Base-by-base conservation (phyloP, 2,329 filamentous ascomycete genomes). In the Aspergillus eucalypticola region DNA sequence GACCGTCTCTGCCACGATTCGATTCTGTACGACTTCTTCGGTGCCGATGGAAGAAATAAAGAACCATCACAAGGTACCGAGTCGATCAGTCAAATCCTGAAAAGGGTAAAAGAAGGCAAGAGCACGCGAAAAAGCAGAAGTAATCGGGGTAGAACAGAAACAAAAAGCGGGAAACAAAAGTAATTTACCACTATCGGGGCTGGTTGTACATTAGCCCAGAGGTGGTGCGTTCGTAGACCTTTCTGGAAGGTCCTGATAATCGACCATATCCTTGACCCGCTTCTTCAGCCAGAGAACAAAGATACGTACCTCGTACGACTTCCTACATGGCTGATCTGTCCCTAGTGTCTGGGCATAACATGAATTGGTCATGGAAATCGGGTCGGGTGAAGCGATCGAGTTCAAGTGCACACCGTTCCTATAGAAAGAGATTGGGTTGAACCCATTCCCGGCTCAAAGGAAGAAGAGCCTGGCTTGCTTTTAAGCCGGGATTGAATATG, bases 211-310 rank as follows among this genome's bases (percentile, higher is more conserved):
- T 50, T 50, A 50, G 46, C n/a, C 46, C n/a, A 32, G 10, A 29
- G 25, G 46, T 50, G 23, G 25, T 29, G 46, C 32, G 25, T 55
- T 42, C 39, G 53, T 46, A 17, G 39, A 46, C 42, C 17, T 55
- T 50, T 46, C 53, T 55, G 53, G 41, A 46, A 55, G 27, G 17
- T 21, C 53, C 23, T 46, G 51, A 53, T 25, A 23, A 44, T 53
- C 35, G 39, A 44, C 41, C 6, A 55, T 55, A 55, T 55, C 21
- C 21, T 46, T 55, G 53, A 44, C 41, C 41, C 41, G 41, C 41
- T 44, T 44, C 41, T 21, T 44, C 41, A 21, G 32, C 32, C 32
- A 35, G 2, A 13, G 32, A 15, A 35, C 32, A 35, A 35, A 13
- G 32, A 35, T 35, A 35, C 32, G 32, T 35, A 35, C 32, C 32